These are phyloP conservation scores for Aspergillus wentii DNA, from an alignment of 495 filamentous ascomycete genomes.

Conservation along the genomic window DNA sequence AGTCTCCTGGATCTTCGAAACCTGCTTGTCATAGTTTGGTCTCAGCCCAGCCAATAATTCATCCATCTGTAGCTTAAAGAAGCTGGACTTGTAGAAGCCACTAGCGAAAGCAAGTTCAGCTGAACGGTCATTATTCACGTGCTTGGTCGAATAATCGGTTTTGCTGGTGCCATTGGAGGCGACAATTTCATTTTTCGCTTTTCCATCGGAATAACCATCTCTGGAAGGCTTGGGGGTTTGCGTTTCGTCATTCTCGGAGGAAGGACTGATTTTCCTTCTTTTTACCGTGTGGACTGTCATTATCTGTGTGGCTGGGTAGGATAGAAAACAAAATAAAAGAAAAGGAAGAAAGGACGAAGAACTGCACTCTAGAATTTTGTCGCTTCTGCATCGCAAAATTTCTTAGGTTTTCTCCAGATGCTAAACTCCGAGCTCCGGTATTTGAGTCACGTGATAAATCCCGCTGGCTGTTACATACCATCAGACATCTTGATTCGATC, in stretches of 20 bases:
- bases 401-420: slow-evolving; percentile 6
- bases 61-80: slow-evolving; percentile 85
- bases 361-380: not conserved
- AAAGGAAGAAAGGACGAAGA: not conserved
- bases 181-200: slow-evolving; percentile 7
- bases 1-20: slow-evolving; percentile 59
- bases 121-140: slow-evolving; percentile 23
- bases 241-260: slow-evolving; percentile 16
- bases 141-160: slow-evolving; percentile 8
- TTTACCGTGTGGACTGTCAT: slow-evolving; percentile 34
- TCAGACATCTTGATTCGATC: too few species aligned
- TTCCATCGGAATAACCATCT: too few species aligned
- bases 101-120: slow-evolving; percentile 39
- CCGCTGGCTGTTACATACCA: too few species aligned
- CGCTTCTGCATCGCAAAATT: not conserved
- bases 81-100: slow-evolving; percentile 58
- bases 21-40: slow-evolving; percentile 61
- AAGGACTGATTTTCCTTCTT: slow-evolving; percentile 33
- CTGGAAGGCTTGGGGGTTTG: not conserved
- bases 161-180: slow-evolving; percentile 4
- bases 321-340: not conserved
- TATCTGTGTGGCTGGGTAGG: too few species aligned
- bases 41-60: slow-evolving; percentile 69
- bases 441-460: slow-evolving; percentile 1
- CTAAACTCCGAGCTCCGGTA: slow-evolving; percentile 10